Percentiles rank a stretch among this genome's conserved stretches.
Conservation (phyloP, 2,329 filamentous ascomycete species). For the Raffaelea arxii region DNA sequence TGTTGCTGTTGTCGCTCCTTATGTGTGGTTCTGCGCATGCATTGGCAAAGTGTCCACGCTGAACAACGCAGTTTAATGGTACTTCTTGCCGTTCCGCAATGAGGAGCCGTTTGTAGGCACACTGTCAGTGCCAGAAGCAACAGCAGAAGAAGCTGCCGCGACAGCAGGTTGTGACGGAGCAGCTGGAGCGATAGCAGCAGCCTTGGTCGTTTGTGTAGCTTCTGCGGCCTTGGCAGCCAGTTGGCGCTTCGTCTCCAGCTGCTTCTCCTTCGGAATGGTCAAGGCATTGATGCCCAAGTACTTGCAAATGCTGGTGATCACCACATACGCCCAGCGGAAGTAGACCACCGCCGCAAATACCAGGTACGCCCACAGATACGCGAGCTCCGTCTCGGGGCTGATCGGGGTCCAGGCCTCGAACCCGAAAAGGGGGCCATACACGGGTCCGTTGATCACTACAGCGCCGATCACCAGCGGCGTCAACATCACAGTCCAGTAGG, state of each 20-base stretch:
- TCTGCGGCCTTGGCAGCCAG: conserved; percentile 15
- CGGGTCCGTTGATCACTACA: conserved; percentile 70
- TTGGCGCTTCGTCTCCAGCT: conserved; percentile 41
- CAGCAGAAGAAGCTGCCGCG: neutral
- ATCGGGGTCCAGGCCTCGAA: conserved; percentile 36
- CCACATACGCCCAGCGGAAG: conserved; percentile 83
- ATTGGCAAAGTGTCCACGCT: neutral
- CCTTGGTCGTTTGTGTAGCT: too few relatives aligned
- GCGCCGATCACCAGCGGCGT: conserved; percentile 80
- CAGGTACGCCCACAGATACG: conserved; percentile 79
- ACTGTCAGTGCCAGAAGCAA: conserved; percentile 7
- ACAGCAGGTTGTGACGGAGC: too few relatives aligned
- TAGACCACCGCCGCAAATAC: conserved; percentile 78
- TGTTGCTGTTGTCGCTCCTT: neutral
- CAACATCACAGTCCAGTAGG: conserved; percentile 91
- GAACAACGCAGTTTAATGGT: conserved; percentile 9
- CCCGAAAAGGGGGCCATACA: conserved; percentile 47
- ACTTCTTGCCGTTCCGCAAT: conserved; percentile 18
- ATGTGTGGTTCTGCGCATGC: neutral
- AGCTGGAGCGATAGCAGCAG: too few relatives aligned
- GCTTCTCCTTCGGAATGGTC: conserved; percentile 64
- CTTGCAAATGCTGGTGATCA: conserved; percentile 83
- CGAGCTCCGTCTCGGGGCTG: conserved; percentile 57
- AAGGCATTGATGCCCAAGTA: conserved; percentile 92
- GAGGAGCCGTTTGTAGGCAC: conserved; percentile 16